Percentiles rank a stretch among this genome's conserved stretches.
Evolutionary conservation across 2,329 filamentous ascomycete species (phyloP).

Genomic region (Xylaria sp.): DNA sequence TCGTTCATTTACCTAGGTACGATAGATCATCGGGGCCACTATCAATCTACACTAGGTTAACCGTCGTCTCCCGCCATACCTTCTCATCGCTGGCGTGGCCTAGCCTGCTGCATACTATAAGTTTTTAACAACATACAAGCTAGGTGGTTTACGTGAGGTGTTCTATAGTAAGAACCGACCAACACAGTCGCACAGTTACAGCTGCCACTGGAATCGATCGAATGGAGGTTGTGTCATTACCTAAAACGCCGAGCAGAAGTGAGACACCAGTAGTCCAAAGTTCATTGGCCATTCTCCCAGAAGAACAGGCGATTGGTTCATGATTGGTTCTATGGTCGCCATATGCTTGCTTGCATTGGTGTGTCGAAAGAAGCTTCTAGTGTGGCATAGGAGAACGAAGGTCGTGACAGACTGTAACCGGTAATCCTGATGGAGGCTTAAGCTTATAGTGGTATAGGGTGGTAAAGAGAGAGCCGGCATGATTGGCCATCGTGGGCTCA

Average conservation of each 20-base stretch:
- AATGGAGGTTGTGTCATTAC: slow-evolving; percentile 5
- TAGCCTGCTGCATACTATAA: slow-evolving; percentile 22
- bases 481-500: slow-evolving; percentile 44
- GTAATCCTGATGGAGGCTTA: slow-evolving; percentile 28
- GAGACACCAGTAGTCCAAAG: background rate
- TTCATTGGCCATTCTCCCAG: background rate
- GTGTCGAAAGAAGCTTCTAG: slow-evolving; percentile 17
- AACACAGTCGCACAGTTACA: slow-evolving; percentile 2
- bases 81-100: slow-evolving; percentile 18
- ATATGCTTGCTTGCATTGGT: slow-evolving; percentile 12
- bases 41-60: slow-evolving; percentile 24
- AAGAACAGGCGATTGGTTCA: slow-evolving; percentile 2
- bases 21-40: slow-evolving; percentile 25
- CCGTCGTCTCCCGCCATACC: background rate
- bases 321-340: slow-evolving; percentile 4
- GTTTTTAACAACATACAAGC: slow-evolving; percentile 20
- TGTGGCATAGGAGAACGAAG: slow-evolving; percentile 28
- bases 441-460: slow-evolving; percentile 16
- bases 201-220: background rate
- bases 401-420: slow-evolving; percentile 36
- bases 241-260: slow-evolving; percentile 15
- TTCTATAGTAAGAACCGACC: slow-evolving; percentile 11
- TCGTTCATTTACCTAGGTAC: background rate
- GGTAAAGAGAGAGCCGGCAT: slow-evolving; percentile 28
- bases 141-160: slow-evolving; percentile 11